Conservation (phyloP, 306 rosid genomes). For the Castanea mollissima region DNA sequence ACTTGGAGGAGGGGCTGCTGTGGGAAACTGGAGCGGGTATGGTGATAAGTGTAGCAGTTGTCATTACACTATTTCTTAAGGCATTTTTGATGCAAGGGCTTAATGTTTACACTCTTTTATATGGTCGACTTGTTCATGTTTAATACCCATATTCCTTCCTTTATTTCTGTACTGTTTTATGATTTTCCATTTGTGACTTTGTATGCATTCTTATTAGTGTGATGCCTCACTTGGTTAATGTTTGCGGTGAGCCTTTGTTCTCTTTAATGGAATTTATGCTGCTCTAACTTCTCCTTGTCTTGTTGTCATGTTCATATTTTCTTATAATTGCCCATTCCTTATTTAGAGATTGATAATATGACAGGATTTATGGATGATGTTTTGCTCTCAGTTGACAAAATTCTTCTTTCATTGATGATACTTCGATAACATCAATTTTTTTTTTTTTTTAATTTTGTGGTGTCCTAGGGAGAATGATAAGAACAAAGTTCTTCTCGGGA, state of each 20-base stretch:
- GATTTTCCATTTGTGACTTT: background rate
- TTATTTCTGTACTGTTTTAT: slow-evolving; percentile 4
- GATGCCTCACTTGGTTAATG: background rate
- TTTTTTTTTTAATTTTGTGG: slow-evolving; percentile 9
- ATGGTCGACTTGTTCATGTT: slow-evolving; percentile 4
- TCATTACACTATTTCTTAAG: background rate
- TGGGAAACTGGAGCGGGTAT: slow-evolving; percentile 90
- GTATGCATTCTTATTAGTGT: background rate
- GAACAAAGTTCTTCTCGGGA: slow-evolving; percentile 82
- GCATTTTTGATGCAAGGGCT: background rate
- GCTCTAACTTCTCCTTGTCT: background rate
- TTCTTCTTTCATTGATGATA: background rate
- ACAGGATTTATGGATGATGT: background rate
- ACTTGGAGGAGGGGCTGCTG: slow-evolving; percentile 77
- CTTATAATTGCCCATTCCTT: background rate
- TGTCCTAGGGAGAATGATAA: slow-evolving; percentile 59
- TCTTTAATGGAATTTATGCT: background rate
- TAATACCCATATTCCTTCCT: background rate
- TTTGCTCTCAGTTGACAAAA: slow-evolving; percentile 10
- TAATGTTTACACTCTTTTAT: background rate
- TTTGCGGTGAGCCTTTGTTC: background rate
- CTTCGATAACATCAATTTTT: background rate
- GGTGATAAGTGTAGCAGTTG: background rate
- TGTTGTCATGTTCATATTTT: background rate
- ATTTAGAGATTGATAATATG: background rate